Percentiles rank a stretch among this genome's conserved stretches.
Evolutionary conservation across 2,329 filamentous ascomycete species (phyloP).

Genomic region (Penicillium paneum): DNA sequence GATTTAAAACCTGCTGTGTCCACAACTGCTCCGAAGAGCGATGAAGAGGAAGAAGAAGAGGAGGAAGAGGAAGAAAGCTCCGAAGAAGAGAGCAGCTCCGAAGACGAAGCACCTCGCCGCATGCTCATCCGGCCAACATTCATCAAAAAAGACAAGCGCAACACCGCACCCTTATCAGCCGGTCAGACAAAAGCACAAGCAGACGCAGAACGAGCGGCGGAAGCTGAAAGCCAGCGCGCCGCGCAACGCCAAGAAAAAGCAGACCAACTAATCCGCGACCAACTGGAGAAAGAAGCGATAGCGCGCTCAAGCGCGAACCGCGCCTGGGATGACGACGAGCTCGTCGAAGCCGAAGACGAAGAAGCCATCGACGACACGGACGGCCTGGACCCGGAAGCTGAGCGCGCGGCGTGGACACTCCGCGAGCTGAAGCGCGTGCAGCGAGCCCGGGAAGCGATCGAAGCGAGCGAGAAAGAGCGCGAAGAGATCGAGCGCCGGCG

Average conservation of each 20-base stretch:
- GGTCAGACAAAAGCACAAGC: conserved; percentile 17
- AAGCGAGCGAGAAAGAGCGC: conserved; percentile 75
- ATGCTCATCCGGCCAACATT: conserved; percentile 64
- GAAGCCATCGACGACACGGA: conserved; percentile 87
- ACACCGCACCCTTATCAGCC: conserved; percentile 24
- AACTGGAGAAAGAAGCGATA: conserved; percentile 76
- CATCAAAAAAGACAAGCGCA: conserved; percentile 60
- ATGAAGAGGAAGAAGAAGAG: conserved; percentile 49
- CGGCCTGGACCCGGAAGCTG: conserved; percentile 78
- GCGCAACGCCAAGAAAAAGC: conserved; percentile 65
- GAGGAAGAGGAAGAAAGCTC: conserved; percentile 54
- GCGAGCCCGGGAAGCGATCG: conserved; percentile 79
- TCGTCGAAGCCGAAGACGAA: conserved; percentile 63
- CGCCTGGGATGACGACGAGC: conserved; percentile 73
- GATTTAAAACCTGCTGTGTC: conserved; percentile 13
- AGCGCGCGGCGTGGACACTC: conserved; percentile 89
- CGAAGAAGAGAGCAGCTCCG: conserved; percentile 54
- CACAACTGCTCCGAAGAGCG: conserved; percentile 29
- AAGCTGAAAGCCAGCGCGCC: conserved; percentile 40
- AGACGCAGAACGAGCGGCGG: conserved; percentile 40
- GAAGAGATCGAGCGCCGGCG: conserved; percentile 86
- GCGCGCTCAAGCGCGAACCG: conserved; percentile 73
- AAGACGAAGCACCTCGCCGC: conserved; percentile 56
- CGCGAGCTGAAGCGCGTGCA: conserved; percentile 86
- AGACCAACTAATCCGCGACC: conserved; percentile 80